phyloP scores from a whole-genome alignment of 2,329 filamentous ascomycete genomes.

The Penicillium sp. region DNA sequence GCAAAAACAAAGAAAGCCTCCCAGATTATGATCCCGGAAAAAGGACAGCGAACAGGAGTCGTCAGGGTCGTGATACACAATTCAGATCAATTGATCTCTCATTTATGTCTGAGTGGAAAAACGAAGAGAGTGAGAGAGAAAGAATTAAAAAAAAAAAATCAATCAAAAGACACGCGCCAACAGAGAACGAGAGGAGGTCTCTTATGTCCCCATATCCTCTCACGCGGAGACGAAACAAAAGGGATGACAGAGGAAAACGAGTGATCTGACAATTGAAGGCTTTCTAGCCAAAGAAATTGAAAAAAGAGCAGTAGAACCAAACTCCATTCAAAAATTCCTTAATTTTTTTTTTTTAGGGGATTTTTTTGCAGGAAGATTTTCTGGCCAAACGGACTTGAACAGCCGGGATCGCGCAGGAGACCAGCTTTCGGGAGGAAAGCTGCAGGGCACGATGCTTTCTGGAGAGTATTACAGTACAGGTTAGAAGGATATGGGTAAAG shows the following conservation, averaged over 20 bases:
- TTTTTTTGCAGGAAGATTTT: conserved; percentile 18
- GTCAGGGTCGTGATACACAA: conserved; percentile 10
- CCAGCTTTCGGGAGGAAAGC: conserved; percentile 29
- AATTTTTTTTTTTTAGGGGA: not conserved
- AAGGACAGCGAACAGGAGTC: conserved; percentile 17
- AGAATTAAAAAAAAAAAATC: conserved; percentile 14
- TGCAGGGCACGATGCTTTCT: conserved; percentile 33
- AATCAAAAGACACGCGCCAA: conserved; percentile 18
- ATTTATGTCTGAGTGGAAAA: conserved; percentile 7
- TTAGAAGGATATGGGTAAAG: conserved; percentile 16
- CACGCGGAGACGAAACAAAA: conserved; percentile 14
- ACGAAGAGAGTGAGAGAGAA: conserved; percentile 14
- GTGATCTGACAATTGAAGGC: conserved; percentile 12
- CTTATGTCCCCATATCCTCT: conserved; percentile 17
- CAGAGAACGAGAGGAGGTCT: conserved; percentile 20
- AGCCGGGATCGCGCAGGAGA: conserved; percentile 28
- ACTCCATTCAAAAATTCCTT: conserved; percentile 21
- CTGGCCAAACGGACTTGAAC: conserved; percentile 22
- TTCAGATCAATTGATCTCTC: conserved; percentile 25
- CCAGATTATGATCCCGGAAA: conserved; percentile 25
- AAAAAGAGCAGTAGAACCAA: conserved; percentile 19
- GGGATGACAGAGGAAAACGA: conserved; percentile 11
- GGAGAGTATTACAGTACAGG: conserved; percentile 16
- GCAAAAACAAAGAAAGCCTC: conserved; percentile 31
- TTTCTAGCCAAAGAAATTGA: conserved; percentile 24